These are phyloP conservation scores for Annulohypoxylon truncatum DNA, from an alignment of 2,329 filamentous ascomycete species.

Conservation along the genomic window DNA sequence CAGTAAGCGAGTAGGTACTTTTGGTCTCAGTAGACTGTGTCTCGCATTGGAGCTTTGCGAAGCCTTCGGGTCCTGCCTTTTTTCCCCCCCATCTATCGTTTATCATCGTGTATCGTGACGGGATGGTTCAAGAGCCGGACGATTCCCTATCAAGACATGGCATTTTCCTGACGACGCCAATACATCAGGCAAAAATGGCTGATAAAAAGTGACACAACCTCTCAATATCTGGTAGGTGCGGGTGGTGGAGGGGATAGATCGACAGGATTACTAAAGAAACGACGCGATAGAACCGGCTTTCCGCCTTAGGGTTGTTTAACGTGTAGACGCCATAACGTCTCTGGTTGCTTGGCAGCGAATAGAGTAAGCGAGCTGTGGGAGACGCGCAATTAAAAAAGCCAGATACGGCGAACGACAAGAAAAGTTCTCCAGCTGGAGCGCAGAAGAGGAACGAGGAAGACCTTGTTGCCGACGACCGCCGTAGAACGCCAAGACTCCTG, in stretches of 20 bases:
- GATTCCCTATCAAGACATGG: constrained; percentile 18
- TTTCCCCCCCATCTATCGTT: background rate
- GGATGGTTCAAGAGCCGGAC: constrained; percentile 14
- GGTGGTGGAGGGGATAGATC: constrained; percentile 26
- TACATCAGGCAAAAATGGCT: constrained; percentile 28
- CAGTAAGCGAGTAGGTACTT: constrained; percentile 5
- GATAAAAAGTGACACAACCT: constrained; percentile 15
- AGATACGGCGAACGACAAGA: constrained; percentile 1
- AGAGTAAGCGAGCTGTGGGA: constrained; percentile 31
- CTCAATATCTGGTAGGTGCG: constrained; percentile 19
- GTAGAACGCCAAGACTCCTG: constrained; percentile 33
- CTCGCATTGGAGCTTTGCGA: constrained; percentile 8
- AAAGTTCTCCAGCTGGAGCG: constrained; percentile 10
- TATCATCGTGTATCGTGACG: background rate
- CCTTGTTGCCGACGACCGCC: constrained; percentile 35
- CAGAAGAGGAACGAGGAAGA: constrained; percentile 24
- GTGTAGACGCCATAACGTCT: constrained; percentile 24
- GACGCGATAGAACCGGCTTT: constrained; percentile 32
- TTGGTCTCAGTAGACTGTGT: constrained; percentile 11
- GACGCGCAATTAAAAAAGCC: constrained; percentile 35
- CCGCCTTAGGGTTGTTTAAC: constrained; percentile 17
- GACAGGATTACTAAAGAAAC: constrained; percentile 40
- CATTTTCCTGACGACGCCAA: constrained; percentile 15
- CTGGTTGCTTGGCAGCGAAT: constrained; percentile 30
- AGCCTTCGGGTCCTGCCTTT: constrained; percentile 19